Evolutionary conservation across 257 asterid genomes (phyloP).

Genomic region (Ocimum tenuiflorum): DNA sequence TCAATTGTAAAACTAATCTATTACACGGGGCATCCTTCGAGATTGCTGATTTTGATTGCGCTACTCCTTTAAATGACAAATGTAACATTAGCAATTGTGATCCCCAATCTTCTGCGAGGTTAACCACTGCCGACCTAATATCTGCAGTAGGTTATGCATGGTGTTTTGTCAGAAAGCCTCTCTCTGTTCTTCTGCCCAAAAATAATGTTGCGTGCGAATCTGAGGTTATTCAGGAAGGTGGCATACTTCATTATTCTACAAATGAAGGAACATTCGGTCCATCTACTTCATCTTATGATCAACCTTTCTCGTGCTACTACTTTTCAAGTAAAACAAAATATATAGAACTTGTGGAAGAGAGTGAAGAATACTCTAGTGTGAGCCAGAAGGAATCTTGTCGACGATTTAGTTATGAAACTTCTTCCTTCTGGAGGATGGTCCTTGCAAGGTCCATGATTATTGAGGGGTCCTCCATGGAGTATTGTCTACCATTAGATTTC

Average conservation of each 20-base stretch:
- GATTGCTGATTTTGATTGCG: conserved; percentile 27
- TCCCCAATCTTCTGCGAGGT: conserved; percentile 34
- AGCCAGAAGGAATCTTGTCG: conserved; percentile 26
- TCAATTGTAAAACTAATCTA: conserved; percentile 35
- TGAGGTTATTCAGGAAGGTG: conserved; percentile 26
- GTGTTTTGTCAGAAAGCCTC: conserved; percentile 48
- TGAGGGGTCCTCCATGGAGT: conserved; percentile 17
- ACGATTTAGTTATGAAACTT: conserved; percentile 24
- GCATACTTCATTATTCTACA: conserved; percentile 23
- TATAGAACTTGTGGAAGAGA: conserved; percentile 20
- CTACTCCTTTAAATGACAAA: conserved; percentile 33
- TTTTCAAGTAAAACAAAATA: conserved; percentile 24
- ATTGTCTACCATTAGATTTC: conserved; percentile 25
- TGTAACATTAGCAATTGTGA: conserved; percentile 21
- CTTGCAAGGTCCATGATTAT: conserved; percentile 23
- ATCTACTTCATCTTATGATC: conserved; percentile 29
- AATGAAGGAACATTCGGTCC: conserved; percentile 22
- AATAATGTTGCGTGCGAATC: conserved; percentile 24
- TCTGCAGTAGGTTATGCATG: conserved; percentile 60
- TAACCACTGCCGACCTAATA: conserved; percentile 65
- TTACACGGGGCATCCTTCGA: conserved; percentile 38
- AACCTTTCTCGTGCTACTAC: conserved; percentile 20
- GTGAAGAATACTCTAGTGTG: conserved; percentile 27
- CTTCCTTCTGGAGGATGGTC: conserved; percentile 36
- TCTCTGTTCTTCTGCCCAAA: conserved; percentile 44